Evolutionary conservation across 495 filamentous ascomycete genomes (phyloP).

Genomic region (Tuber microsphaerosporum): DNA sequence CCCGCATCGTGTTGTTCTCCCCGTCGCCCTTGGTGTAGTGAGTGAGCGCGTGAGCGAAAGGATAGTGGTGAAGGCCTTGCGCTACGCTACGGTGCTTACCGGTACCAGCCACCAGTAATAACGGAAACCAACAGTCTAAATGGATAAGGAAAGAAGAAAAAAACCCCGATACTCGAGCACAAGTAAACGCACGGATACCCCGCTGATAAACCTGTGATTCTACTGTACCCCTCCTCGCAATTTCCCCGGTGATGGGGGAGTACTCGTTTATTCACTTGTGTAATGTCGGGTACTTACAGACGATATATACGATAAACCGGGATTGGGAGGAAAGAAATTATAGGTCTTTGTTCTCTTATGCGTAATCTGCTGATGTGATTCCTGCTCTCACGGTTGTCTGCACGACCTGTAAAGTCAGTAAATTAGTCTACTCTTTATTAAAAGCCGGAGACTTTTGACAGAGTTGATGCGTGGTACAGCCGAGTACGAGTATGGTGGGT

Average conservation of each 20-base stretch:
- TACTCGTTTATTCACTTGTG: neutral
- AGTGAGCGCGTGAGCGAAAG: neutral
- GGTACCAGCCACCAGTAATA: neutral
- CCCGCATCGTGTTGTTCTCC: neutral
- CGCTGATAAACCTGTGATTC: neutral
- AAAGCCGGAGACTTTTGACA: neutral
- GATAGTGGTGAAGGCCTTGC: neutral
- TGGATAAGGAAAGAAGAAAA: neutral
- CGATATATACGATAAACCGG: neutral
- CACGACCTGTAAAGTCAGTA: neutral
- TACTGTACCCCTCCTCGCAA: neutral
- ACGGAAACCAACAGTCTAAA: neutral
- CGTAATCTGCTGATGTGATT: neutral
- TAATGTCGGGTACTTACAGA: neutral
- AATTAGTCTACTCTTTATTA: neutral
- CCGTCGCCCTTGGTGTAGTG: neutral
- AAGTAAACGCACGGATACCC: neutral
- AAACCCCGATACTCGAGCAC: neutral
- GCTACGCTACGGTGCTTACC: neutral
- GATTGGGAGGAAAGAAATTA: neutral
- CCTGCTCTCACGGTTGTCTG: neutral
- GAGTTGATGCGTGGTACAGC: neutral
- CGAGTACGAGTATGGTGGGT: neutral
- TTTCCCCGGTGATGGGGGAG: neutral
- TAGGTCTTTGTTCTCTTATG: neutral